A percentile compares a stretch with the other conserved stretches of the same genome.
Conservation (phyloP, 2,329 filamentous ascomycete genomes). For the Leptographium flavum region DNA sequence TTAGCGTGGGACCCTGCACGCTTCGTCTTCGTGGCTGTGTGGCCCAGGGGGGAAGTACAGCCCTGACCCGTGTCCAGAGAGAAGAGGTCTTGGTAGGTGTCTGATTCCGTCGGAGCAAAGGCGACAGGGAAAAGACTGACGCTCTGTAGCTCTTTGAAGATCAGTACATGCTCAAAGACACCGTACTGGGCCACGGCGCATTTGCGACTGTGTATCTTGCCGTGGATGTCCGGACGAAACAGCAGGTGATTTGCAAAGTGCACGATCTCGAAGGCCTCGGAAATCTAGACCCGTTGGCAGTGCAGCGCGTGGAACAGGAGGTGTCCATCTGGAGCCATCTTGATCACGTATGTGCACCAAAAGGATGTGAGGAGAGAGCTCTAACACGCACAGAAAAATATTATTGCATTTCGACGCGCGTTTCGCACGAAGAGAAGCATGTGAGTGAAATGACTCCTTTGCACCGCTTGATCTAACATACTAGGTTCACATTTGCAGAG, state of each 20-base stretch:
- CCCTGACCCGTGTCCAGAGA: slow-evolving; percentile 16
- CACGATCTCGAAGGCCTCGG: slow-evolving; percentile 30
- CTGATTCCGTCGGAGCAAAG: background rate
- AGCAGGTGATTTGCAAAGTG: slow-evolving; percentile 57
- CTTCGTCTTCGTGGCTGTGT: slow-evolving; percentile 20
- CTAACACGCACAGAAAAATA: slow-evolving; percentile 31
- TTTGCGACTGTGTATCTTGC: slow-evolving; percentile 41
- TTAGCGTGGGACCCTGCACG: slow-evolving; percentile 23
- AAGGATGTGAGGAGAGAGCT: background rate
- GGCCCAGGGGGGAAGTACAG: slow-evolving; percentile 3
- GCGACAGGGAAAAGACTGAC: slow-evolving; percentile 9
- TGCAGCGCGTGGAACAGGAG: slow-evolving; percentile 30
- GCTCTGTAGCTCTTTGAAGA: slow-evolving; percentile 27
- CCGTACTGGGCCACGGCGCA: slow-evolving; percentile 37
- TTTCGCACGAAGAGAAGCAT: slow-evolving; percentile 32
- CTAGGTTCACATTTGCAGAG: slow-evolving; percentile 41
- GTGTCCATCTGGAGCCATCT: slow-evolving; percentile 37
- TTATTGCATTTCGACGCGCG: slow-evolving; percentile 36
- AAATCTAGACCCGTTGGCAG: slow-evolving; percentile 11
- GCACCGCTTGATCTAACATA: slow-evolving; percentile 1
- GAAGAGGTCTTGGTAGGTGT: slow-evolving; percentile 19
- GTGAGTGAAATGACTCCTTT: slow-evolving; percentile 17
- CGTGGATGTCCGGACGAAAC: slow-evolving; percentile 32
- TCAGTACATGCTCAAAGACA: slow-evolving; percentile 32
- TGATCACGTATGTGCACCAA: slow-evolving; percentile 30